Percentiles rank a stretch among this genome's conserved stretches.
These are phyloP conservation scores for Rhodotorula kratochvilovae DNA, from an alignment of 768 basidiomycete genomes.

Conservation along the genomic window DNA sequence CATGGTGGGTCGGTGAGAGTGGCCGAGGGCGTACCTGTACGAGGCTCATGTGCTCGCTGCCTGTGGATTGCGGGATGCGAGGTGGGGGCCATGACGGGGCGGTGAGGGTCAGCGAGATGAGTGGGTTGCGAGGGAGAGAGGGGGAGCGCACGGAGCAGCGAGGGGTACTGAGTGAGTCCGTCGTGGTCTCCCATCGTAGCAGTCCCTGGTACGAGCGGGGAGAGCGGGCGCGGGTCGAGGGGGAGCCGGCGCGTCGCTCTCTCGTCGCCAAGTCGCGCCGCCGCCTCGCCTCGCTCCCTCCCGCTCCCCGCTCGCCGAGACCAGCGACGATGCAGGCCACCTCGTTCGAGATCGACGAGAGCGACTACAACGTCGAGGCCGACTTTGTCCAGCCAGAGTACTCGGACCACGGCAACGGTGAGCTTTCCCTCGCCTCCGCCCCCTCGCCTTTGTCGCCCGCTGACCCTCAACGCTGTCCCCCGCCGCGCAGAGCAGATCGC, in stretches of 20 bases:
- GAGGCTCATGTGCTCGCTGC: constrained; percentile 39
- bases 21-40: constrained; percentile 18
- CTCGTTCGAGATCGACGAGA: not conserved
- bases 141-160: constrained; percentile 26
- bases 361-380: not conserved
- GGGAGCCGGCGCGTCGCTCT: too few species aligned
- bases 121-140: not conserved
- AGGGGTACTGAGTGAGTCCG: constrained; percentile 27
- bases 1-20: not conserved
- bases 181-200: constrained; percentile 3
- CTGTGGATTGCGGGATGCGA: not conserved
- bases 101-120: not conserved
- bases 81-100: constrained; percentile 1
- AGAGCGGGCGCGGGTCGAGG: not conserved
- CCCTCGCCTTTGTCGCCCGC: not conserved
- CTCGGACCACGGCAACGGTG: constrained; percentile 51
- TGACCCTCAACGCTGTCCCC: not conserved
- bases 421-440: not conserved
- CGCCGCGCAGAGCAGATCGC: constrained; percentile 24
- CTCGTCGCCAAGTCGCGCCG: too few species aligned
- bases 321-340: not conserved
- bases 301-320: not conserved
- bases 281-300: too few species aligned
- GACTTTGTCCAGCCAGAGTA: constrained; percentile 45
- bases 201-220: too few species aligned